Evolutionary conservation across 768 basidiomycete genomes (phyloP).

Genomic region (Suillus variegatus): DNA sequence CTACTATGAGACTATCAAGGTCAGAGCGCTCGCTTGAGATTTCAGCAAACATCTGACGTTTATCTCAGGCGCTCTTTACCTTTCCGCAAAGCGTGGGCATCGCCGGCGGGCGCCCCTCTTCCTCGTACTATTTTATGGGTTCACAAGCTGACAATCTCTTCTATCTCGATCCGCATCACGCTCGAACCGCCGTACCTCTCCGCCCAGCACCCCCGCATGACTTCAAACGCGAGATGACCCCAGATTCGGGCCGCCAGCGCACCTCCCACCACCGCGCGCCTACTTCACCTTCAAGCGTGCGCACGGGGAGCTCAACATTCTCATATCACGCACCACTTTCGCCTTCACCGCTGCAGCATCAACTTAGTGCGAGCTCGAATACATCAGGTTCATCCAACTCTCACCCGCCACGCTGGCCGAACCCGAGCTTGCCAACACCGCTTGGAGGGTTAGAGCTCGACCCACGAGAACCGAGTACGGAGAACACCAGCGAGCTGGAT

Average conservation of each 20-base stretch:
- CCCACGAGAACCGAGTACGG: slow-evolving; percentile 37
- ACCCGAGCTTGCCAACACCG: slow-evolving; percentile 22
- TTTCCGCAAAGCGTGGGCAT: slow-evolving; percentile 97
- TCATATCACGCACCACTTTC: slow-evolving; percentile 62
- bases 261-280: slow-evolving; percentile 37
- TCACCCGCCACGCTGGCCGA: slow-evolving; percentile 31
- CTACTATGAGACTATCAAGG: slow-evolving; percentile 87
- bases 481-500: slow-evolving; percentile 37
- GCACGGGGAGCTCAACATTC: slow-evolving; percentile 48
- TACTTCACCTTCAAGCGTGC: slow-evolving; percentile 52
- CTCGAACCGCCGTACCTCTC: slow-evolving; percentile 75
- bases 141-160: slow-evolving; percentile 86
- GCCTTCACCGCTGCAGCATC: slow-evolving; percentile 67
- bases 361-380: slow-evolving; percentile 49
- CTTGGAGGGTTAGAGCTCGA: slow-evolving; percentile 34
- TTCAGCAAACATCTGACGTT: not conserved
- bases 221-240: slow-evolving; percentile 31
- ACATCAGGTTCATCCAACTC: slow-evolving; percentile 30
- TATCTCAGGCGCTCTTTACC: slow-evolving; percentile 72
- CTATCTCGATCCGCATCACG: slow-evolving; percentile 80
- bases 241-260: slow-evolving; percentile 25
- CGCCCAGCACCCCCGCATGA: slow-evolving; percentile 46
- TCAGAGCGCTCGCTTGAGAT: slow-evolving; percentile 26
- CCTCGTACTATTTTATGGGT: slow-evolving; percentile 97
- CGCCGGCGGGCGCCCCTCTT: slow-evolving; percentile 94